Base-by-base conservation (phyloP, 208 protist species). In the Leishmania lainsoni region DNA sequence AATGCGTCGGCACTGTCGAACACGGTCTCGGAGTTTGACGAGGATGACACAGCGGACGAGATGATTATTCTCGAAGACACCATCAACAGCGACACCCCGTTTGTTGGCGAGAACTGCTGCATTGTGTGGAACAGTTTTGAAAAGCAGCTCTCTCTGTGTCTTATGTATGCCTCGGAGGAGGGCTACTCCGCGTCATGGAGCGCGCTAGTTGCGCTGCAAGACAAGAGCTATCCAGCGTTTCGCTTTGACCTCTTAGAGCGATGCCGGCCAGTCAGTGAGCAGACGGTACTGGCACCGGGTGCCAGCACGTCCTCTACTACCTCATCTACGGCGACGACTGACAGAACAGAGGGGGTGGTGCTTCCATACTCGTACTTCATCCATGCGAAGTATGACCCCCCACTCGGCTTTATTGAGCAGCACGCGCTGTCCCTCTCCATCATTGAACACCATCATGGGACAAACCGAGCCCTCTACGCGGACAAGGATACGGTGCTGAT, bases 81-180 rank as follows among this genome's bases (percentile, higher is more conserved):
- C 52, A 94, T 96, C 69, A 91, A 82, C 78, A 89, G 70, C 72
- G 92, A 96, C 66, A 96, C 92, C 22, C 90, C 91, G 0, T 94
- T 96, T 87, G 91, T 96, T 29, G 92, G 90, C 22, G 91, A 96
- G 81, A 96, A 96, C 83, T 92, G 91, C 79, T 96, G 91, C 66
- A 96, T 96, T 77, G 92, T 96, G n/a, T 96, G 92, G 91, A 96
- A 96, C 80, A 94, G 91, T 72, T 88, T 94, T 35, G 91, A 93
- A 16, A 86, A 94, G 76, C 86, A 92, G 79, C 87, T 92, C 61
- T 94, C 91, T 20, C 72, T 96, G 9, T 96, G 92, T 72, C 89
- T 96, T 76, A 94, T 94, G 92, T 96, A 92, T 74, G 83, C 87
- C n/a, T 90, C 88, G 0, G 89, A 93, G 81, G 88, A 92, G 75